Evolutionary conservation across 768 basidiomycete species (phyloP), one percentile per base, ranked within the genome.

Genomic region (Crassisporium funariophilum): DNA sequence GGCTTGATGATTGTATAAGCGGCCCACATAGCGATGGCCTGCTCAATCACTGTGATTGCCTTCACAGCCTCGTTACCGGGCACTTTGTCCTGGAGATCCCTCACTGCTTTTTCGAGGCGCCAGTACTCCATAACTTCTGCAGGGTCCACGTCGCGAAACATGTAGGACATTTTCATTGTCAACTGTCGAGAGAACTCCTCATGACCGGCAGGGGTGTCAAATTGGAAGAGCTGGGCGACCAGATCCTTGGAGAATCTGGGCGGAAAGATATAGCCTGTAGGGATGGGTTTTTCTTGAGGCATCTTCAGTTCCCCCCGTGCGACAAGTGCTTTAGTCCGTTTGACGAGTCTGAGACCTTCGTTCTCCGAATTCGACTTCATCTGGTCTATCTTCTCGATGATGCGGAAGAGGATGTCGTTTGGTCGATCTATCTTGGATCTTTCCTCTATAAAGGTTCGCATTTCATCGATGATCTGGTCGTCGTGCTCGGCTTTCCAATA

Each of bases 401-500:
- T 13, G 4, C 15, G 13, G 17, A 12, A 5, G 2, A 46, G n/a
- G 45, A 47, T 16, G 13, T n/a, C 36, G 6, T 7, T n/a, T 20
- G 21, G 27, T 16, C 23, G 5, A 37, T 29, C 24, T 0, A 13
- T 35, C 16, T 22, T 17, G 12, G 22, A 10, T 7, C 34, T 24
- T 4, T 49, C 20, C 34, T 49, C 16, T 8, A 49, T 17, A 35
- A 52, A 55, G 9, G 34, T 17, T 10, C 31, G 34, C 6, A 56
- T 53, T 1, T 36, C 41, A 21, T 54, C 58, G 38, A 77, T 60
- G 15, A 76, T 63, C 4, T 72, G 65, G 0, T 52, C 55, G 44
- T 91, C 88, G 3, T 65, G 59, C 1, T 72, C 72, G n/a, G 69
- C 65, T 25, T 74, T 69, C 87, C 88, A 91, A 40, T 52, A 44